Percentiles rank a stretch among this genome's conserved stretches.
Evolutionary conservation across 305 asterid species (phyloP).

Genomic region (Plantago lanceolata): DNA sequence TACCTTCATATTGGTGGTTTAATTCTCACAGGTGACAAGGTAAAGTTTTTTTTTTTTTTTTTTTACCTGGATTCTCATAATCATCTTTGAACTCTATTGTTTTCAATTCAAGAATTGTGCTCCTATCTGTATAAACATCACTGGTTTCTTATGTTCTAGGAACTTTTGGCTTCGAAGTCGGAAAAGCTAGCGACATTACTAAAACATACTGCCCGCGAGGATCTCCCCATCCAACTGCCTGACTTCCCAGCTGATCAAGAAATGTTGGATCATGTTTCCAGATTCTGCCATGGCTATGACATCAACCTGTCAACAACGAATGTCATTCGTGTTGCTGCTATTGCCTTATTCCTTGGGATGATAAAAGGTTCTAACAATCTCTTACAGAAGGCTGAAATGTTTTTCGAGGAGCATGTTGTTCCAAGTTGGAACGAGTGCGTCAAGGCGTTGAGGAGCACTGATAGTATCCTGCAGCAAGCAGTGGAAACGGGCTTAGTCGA

Average conservation of each 20-base stretch:
- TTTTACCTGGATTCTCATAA: too few species aligned
- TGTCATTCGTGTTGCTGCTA: constrained; percentile 50
- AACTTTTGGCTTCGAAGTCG: constrained; percentile 59
- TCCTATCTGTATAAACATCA: not conserved
- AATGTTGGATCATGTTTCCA: constrained; percentile 55
- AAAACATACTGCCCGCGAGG: constrained; percentile 36
- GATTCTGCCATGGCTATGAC: constrained; percentile 76
- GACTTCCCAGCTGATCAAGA: constrained; percentile 60
- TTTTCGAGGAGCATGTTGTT: constrained; percentile 38
- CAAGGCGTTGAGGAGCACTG: constrained; percentile 50
- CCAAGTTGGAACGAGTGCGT: constrained; percentile 68
- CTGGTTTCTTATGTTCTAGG: constrained; percentile 33
- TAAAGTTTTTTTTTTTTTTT: too few species aligned
- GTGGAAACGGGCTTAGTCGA: constrained; percentile 45
- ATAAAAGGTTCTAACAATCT: constrained; percentile 53
- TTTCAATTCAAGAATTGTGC: not conserved
- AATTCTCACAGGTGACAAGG: constrained; percentile 47
- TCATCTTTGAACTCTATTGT: not conserved
- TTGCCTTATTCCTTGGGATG: constrained; percentile 74
- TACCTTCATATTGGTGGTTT: constrained; percentile 49
- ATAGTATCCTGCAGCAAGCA: constrained; percentile 48
- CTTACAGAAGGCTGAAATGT: constrained; percentile 33
- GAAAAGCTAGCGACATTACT: constrained; percentile 41
- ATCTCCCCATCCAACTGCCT: constrained; percentile 40
- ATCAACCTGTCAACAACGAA: constrained; percentile 50